Base-by-base conservation (phyloP, 2,329 filamentous ascomycete species). In the Didymella arachidicola region DNA sequence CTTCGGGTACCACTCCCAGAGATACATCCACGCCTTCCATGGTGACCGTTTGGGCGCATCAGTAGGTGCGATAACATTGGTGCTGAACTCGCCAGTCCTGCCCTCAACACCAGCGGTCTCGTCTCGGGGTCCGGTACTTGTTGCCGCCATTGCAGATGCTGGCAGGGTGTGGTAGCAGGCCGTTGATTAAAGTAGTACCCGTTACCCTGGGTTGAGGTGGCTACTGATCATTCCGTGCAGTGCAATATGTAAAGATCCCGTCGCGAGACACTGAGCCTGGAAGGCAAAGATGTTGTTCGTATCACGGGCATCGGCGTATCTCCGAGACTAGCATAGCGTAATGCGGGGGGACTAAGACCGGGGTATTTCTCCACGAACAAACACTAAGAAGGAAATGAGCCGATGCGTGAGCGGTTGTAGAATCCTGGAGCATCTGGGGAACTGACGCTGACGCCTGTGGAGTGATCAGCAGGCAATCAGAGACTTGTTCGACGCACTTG, bases 11-110 rank as follows among this genome's bases (percentile, higher is more conserved):
- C 75, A 77, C 49, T 77, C 72, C 73, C 72, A 74, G 1, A 76
- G 68, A 27, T 76, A 76, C 70, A 76, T 73, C 72, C 72, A 76
- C 0, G 73, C 73, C 48, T 74, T 76, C 73, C 73, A 76, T 53
- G 73, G 72, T 7, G 72, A 75, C n/a, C 72, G 66, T 58, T 72
- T 72, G 18, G 73, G 73, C 2, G 73, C 73, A 41, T 74, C 72
- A 7, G 63, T 66, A 26, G 73, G 73, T 25, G 73, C 73, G 46
- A 76, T 74, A 8, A 70, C 63, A 55, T 63, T 71, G 19, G 63
- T 69, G 49, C 68, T 64, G 47, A 69, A 68, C 14, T 67, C 67
- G 38, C 64, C 67, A 18, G 59, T 64, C 16, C 68, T 58, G 22
- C 58, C 59, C 32, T 68, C 62, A 8, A 70, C 55, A 18, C 60